A percentile compares a stretch with the other conserved stretches of the same genome.
Evolutionary conservation across 1,284 basidiomycete genomes (phyloP).

Genomic region (Fomes fomentarius): DNA sequence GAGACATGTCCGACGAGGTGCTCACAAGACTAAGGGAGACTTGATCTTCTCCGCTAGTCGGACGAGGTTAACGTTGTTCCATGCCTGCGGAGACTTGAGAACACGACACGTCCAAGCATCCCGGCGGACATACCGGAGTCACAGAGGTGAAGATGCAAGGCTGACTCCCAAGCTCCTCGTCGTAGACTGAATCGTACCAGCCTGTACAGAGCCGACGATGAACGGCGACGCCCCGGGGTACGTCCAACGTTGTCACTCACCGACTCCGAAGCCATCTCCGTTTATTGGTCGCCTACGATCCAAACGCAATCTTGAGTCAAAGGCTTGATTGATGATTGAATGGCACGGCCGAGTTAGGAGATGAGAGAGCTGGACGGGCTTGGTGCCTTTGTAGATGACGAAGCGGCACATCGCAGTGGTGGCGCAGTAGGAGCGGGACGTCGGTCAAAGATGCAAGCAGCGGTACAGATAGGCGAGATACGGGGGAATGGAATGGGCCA

Average conservation of each 20-base stretch:
- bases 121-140: slow-evolving; percentile 67
- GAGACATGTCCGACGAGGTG: slow-evolving; percentile 8
- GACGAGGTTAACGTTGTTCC: slow-evolving; percentile 91
- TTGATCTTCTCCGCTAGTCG: slow-evolving; percentile 95
- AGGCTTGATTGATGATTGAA: slow-evolving; percentile 96
- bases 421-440: slow-evolving; percentile 7
- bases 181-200: slow-evolving; percentile 83
- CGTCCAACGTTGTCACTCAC: no score
- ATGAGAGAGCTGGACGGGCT: slow-evolving; percentile 87
- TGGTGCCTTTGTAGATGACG: slow-evolving; percentile 90
- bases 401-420: slow-evolving; percentile 74
- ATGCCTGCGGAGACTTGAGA: slow-evolving; percentile 58
- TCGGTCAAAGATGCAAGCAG: slow-evolving; percentile 1
- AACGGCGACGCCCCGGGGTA: no score
- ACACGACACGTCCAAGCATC: not conserved
- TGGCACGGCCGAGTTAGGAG: slow-evolving; percentile 91
- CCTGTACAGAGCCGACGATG: slow-evolving; percentile 44
- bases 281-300: slow-evolving; percentile 86
- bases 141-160: slow-evolving; percentile 98
- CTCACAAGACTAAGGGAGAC: slow-evolving; percentile 90
- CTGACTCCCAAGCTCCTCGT: slow-evolving; percentile 80
- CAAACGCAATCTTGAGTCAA: slow-evolving; percentile 86
- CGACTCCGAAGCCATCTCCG: slow-evolving; percentile 97
- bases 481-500: slow-evolving; percentile 3
- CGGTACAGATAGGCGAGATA: not conserved